Percentiles rank a stretch among this genome's conserved stretches.
These are phyloP conservation scores for Alternaria sp. DNA, from an alignment of 2,329 filamentous ascomycete species.

Conservation along the genomic window DNA sequence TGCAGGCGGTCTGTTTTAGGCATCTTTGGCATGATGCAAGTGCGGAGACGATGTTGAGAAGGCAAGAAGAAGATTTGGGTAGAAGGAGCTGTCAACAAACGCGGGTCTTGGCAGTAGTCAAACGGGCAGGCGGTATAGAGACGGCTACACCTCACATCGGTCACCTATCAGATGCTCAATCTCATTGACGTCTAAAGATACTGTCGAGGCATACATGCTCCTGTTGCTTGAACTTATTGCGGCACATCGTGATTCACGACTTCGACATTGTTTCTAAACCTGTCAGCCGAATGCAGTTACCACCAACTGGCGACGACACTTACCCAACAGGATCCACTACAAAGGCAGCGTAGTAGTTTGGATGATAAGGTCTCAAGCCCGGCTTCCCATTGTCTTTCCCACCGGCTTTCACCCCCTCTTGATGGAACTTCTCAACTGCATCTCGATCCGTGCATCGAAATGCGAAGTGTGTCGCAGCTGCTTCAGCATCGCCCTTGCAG, in stretches of 20 bases:
- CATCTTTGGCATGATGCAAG: background rate
- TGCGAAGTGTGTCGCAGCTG: slow-evolving; percentile 22
- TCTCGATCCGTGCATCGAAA: slow-evolving; percentile 25
- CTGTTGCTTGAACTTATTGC: background rate
- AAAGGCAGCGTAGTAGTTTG: slow-evolving; percentile 38
- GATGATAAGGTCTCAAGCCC: slow-evolving; percentile 31
- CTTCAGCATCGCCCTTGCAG: slow-evolving; percentile 6
- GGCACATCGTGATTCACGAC: slow-evolving; percentile 23
- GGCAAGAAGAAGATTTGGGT: background rate
- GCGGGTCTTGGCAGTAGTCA: background rate
- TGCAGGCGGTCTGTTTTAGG: background rate
- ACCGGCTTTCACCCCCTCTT: slow-evolving; percentile 31
- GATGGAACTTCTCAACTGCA: slow-evolving; percentile 27
- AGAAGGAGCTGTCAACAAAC: background rate
- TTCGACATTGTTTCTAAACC: slow-evolving; percentile 29
- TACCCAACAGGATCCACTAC: slow-evolving; percentile 36
- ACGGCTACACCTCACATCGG: background rate
- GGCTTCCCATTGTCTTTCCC: slow-evolving; percentile 34
- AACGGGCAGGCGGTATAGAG: background rate
- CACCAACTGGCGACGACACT: background rate
- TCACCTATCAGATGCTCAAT: background rate
- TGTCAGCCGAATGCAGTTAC: background rate
- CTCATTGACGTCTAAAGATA: background rate
- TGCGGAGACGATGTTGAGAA: background rate
- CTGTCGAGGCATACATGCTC: background rate